Evolutionary conservation across 257 asterid genomes (phyloP), one percentile per base, ranked within the genome.

Genomic region (Solanum pinnatisectum): DNA sequence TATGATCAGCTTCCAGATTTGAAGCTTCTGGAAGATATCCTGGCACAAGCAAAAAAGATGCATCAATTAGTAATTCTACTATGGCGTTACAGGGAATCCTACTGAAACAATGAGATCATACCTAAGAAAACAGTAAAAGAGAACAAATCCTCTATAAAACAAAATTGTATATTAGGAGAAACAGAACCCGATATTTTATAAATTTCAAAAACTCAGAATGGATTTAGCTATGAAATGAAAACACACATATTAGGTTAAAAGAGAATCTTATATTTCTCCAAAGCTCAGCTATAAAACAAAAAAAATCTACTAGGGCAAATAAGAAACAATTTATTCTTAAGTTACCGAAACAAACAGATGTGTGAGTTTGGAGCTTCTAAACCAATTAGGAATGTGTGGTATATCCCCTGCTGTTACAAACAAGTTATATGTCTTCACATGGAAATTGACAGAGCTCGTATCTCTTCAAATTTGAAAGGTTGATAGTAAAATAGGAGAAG

Each of bases 21-120:
- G 98, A 88, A 96, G 93, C 91, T 93, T 95, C 93, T 93, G 92
- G 92, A 94, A 94, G 83, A 96, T 95, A 92, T 97, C 99, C 99
- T 97, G 98, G 78, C 93, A 94, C 44, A 88, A 89, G 86, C 15
- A 71, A 91, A 79, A 78, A 67, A 83, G 68, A 92, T 27, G 44
- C 85, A 77, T 52, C 70, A 70, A 20, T 85, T 25, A 25, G 79
- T 39, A 42, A 10, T 27, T 85, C 27, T 65, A 63, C 59, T 85
- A 67, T 85, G n/a, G 23, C 20, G 2, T 5, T 85, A 39, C 23
- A 85, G 79, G 44, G 46, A 40, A 32, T 63, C 63, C 22, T 39
- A 85, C 68, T 85, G 42, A 39, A 67, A 40, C 81, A 40, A 3
- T 85, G 67, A 68, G 16, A 49, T 18, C 40, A 49, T 39, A 73